phyloP scores from a whole-genome alignment of 2,329 filamentous ascomycete genomes.

The Chalaropsis ovoidea region DNA sequence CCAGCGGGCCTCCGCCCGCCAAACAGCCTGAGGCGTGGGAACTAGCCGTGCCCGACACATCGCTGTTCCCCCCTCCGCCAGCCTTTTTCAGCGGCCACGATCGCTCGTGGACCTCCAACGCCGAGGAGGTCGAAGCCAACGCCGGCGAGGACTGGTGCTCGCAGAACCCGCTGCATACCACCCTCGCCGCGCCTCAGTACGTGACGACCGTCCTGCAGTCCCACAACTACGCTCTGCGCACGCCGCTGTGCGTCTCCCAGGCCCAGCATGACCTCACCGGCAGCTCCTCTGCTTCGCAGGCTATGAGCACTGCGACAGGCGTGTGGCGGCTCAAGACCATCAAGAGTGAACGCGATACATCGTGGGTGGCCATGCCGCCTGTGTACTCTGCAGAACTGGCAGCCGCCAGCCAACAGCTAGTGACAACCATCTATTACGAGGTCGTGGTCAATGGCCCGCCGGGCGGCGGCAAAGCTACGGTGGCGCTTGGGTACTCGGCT shows the following conservation, averaged over 20 bases:
- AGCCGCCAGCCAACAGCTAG: constrained; percentile 26
- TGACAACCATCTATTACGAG: constrained; percentile 57
- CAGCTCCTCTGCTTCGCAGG: constrained; percentile 39
- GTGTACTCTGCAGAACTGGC: constrained; percentile 51
- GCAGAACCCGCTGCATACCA: constrained; percentile 47
- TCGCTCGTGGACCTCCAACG: constrained; percentile 58
- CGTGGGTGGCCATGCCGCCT: constrained; percentile 57
- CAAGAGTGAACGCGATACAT: constrained; percentile 46
- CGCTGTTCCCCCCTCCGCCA: constrained; percentile 62
- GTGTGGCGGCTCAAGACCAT: constrained; percentile 41
- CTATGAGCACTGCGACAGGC: constrained; percentile 36
- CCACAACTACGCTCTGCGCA: constrained; percentile 43
- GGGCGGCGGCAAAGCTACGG: constrained; percentile 27
- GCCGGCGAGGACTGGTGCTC: constrained; percentile 57
- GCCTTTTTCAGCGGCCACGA: constrained; percentile 55
- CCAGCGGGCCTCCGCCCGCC: constrained; percentile 32
- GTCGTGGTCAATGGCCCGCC: constrained; percentile 45
- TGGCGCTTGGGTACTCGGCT: constrained; percentile 61
- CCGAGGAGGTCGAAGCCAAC: constrained; percentile 52
- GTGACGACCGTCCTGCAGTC: constrained; percentile 35
- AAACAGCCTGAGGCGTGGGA: constrained; percentile 43
- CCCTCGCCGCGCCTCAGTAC: constrained; percentile 36
- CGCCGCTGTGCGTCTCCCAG: neutral
- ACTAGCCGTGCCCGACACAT: constrained; percentile 58
- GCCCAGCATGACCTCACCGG: constrained; percentile 38